Conservation (phyloP, 371 early-diverging fungal species). For the Haplosporangium sp. region DNA sequence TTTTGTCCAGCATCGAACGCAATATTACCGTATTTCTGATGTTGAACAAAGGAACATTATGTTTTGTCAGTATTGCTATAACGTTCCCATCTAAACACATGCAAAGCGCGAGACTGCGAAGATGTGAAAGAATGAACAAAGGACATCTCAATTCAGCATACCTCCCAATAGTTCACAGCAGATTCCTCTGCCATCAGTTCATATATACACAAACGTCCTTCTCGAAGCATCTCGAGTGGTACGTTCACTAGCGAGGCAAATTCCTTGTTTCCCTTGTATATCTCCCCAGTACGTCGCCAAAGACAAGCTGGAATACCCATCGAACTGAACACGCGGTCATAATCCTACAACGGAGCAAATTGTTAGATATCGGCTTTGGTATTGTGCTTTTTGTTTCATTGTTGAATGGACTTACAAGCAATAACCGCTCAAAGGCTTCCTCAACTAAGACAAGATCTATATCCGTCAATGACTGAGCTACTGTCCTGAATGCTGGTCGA, state of each 20-base stretch:
- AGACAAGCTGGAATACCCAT: constrained; percentile 95
- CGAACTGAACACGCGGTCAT: constrained; percentile 92
- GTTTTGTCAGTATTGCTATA: neutral
- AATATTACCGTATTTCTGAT: constrained; percentile 91
- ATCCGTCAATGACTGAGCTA: constrained; percentile 91
- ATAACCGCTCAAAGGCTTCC: constrained; percentile 92
- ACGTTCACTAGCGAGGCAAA: constrained; percentile 90
- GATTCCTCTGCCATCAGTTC: constrained; percentile 94
- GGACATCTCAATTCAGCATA: constrained; percentile 26
- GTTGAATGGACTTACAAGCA: constrained; percentile 63
- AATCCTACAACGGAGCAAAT: constrained; percentile 67
- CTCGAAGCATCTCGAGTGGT: constrained; percentile 77
- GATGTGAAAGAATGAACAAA: neutral
- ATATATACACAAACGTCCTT: constrained; percentile 87
- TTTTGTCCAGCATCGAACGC: constrained; percentile 96
- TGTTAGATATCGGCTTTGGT: too few species aligned
- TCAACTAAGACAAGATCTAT: constrained; percentile 92
- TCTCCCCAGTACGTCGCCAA: constrained; percentile 96
- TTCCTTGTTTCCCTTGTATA: constrained; percentile 93
- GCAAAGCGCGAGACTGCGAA: too few species aligned
- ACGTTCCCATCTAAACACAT: too few species aligned
- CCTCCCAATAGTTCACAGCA: constrained; percentile 91
- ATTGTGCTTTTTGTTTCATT: too few species aligned
- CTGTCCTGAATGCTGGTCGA: constrained; percentile 84
- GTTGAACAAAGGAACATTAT: constrained; percentile 17